Base-by-base conservation (phyloP, 2,329 filamentous ascomycete species). In the Gnomoniopsis sp. region DNA sequence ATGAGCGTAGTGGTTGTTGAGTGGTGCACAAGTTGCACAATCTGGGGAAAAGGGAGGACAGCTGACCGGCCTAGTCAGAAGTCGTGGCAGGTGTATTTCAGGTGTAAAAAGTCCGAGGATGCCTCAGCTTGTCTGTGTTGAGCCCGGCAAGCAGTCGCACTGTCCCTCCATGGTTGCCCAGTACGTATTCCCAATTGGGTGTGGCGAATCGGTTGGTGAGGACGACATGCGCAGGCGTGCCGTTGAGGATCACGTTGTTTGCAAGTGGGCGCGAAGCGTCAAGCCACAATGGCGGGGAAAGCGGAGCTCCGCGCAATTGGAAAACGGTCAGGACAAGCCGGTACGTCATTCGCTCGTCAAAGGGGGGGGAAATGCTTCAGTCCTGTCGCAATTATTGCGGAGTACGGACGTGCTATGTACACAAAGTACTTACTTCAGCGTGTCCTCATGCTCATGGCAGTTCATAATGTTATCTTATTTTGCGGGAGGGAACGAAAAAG, bases 221-320 rank as follows among this genome's bases (percentile, higher is more conserved):
- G 12, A 15, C 38, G 38, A 41, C 38, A n/a, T 41, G 38, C 38
- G 38, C 14, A 3, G 12, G n/a, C n/a, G 12, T 41, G 12, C 26
- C 26, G 26, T 15, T 15, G 38, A 41, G n/a, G 38, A 15, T 41
- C 38, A 15, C n/a, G 43, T 10, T 44, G 43, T 22, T 44, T 36
- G 43, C 2, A 6, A 44, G 43, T 22, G 3, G n/a, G 17, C 43
- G 8, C 17, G 8, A 19, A n/a, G 19, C 14, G n/a, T 54, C 43
- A 54, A 54, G 52, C 52, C 52, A 54, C 52, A 54, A 47, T 54
- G 52, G 52, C 52, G 52, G 52, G 52, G 52, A 22, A 36, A 19
- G 51, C 33, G 41, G 41, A 23, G 7, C 38, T 22, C 6, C 17
- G 4, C 21, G 21, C 8, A 22, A n/a, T 46, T 33, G 38, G 50